A percentile compares a stretch with the other conserved stretches of the same genome.
Evolutionary conservation across 306 rosid genomes (phyloP).

Genomic region (Casuarina cunninghamiana): DNA sequence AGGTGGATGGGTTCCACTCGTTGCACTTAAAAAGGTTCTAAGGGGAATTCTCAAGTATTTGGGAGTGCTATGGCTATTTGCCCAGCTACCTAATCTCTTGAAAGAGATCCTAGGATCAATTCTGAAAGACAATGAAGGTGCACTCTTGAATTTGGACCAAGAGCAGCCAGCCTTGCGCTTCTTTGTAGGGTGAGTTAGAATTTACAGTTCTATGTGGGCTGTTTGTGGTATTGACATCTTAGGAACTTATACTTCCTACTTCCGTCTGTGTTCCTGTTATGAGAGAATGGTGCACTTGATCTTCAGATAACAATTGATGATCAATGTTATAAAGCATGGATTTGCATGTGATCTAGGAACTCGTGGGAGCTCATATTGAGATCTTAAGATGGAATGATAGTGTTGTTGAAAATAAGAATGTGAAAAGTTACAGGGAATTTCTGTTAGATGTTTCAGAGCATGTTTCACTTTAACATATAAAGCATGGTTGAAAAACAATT

Average conservation of each 20-base stretch:
- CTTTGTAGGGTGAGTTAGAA: constrained; percentile 79
- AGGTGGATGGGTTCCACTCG: constrained; percentile 99
- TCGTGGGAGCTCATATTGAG: neutral
- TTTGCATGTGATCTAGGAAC: neutral
- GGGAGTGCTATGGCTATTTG: constrained; percentile 97
- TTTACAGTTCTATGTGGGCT: constrained; percentile 11
- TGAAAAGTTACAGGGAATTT: neutral
- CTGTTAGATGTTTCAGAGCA: too few species aligned
- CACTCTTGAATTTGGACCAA: constrained; percentile 92
- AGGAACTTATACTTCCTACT: neutral
- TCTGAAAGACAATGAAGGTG: constrained; percentile 96
- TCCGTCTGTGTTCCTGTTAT: neutral
- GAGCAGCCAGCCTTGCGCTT: constrained; percentile 99
- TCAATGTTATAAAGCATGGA: neutral
- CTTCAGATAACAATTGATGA: neutral
- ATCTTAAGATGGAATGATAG: neutral
- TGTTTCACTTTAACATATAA: too few species aligned
- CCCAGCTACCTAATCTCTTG: constrained; percentile 93
- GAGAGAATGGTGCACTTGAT: neutral
- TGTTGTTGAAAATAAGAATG: neutral
- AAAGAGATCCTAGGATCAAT: constrained; percentile 94
- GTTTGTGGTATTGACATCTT: constrained; percentile 1
- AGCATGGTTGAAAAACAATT: too few species aligned
- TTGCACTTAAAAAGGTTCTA: constrained; percentile 95
- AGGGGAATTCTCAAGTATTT: constrained; percentile 98